phyloP scores from a whole-genome alignment of 148 eudicot species.

The Linanthus parryae region DNA sequence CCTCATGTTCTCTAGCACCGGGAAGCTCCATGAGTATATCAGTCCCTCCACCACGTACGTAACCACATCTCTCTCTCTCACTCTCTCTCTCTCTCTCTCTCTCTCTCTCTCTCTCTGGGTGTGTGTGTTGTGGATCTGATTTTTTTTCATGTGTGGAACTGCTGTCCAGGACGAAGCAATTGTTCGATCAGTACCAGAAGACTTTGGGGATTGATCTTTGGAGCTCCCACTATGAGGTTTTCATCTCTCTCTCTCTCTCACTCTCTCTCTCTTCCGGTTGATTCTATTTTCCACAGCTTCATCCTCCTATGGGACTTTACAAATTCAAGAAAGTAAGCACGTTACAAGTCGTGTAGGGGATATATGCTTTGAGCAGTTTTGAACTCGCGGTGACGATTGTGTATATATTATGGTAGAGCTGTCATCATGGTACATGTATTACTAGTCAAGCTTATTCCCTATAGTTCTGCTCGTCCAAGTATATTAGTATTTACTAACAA shows the following conservation, averaged over 20 bases:
- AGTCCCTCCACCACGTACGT: conserved; percentile 53
- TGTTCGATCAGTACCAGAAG: conserved; percentile 66
- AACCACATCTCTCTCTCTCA: neutral
- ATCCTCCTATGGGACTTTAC: too few relatives aligned
- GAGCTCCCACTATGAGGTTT: conserved; percentile 71
- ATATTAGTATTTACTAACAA: too few relatives aligned
- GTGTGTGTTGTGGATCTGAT: neutral
- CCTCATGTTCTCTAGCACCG: conserved; percentile 69
- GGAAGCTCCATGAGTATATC: conserved; percentile 63
- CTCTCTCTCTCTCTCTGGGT: neutral
- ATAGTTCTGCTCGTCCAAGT: too few relatives aligned
- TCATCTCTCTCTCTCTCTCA: neutral
- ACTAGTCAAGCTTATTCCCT: too few relatives aligned
- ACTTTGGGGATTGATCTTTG: conserved; percentile 51
- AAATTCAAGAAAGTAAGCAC: too few relatives aligned
- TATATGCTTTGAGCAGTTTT: too few relatives aligned
- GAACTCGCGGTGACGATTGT: too few relatives aligned
- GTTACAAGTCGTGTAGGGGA: too few relatives aligned
- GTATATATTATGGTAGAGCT: too few relatives aligned
- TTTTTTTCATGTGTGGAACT: neutral
- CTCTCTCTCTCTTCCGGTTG: too few relatives aligned
- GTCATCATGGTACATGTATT: too few relatives aligned
- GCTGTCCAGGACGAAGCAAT: conserved; percentile 44
- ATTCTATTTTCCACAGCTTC: too few relatives aligned
- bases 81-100: neutral